Evolutionary conservation across 306 rosid species (phyloP), one percentile per base, ranked within the genome.

Genomic region (Arachis stenosperma): DNA sequence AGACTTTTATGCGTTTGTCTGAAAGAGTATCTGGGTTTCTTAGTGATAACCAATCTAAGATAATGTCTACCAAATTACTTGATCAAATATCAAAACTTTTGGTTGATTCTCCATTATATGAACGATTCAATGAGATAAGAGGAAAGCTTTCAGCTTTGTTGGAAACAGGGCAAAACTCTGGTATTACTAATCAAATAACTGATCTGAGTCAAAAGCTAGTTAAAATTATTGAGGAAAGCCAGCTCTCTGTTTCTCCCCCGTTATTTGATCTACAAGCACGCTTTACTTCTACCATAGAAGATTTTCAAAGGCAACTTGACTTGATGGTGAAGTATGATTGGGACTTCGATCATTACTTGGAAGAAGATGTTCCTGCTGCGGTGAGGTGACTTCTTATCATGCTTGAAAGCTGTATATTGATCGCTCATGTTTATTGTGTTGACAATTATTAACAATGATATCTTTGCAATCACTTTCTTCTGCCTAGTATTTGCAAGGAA

Each of bases 321-420:
- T 86, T 94, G 89, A 84, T 94, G 11, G 93, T 90, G 85, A 94
- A 91, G 73, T 94, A 91, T 81, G 96, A 94, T 78, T 94, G 99
- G 99, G 99, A 94, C 84, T 90, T 94, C 10, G 99, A 94, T 78
- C 88, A 88, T 83, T 91, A 91, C 85, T 82, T 94, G 83, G 93
- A 91, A 84, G 98, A 94, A 86, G 99, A 94, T 71, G 81, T 94
- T 68, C 99, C 99, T 83, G 87, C 90, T 61, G 98, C 81, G 97
- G 99, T 94, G 89, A 94, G 95, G 86, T 90, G 98, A 85, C 98
- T 78, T 84, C 90, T 84, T 85, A 73, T 85, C 79, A 82, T 80
- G 86, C 73, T 85, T 58, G 81, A 79, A 70, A 70, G 75, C 57
- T 84, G 36, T 70, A 64, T 65, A 72, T 69, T 43, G 53, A 69